Evolutionary conservation across 108 stramenopile genomes (phyloP), one percentile per base, ranked within the genome.

Genomic region (Parmales sp.): DNA sequence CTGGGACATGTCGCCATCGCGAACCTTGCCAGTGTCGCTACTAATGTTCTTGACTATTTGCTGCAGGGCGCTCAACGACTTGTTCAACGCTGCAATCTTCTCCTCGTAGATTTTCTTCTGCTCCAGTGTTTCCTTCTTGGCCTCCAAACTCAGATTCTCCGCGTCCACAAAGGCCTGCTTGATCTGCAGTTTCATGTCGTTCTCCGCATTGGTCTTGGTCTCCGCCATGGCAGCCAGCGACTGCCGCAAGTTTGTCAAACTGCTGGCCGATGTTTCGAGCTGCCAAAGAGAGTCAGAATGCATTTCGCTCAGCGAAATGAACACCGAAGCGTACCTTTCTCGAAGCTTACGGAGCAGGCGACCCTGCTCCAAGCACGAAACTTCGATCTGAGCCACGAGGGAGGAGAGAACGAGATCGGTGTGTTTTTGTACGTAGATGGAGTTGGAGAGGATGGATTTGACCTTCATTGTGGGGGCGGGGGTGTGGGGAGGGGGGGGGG

Each of bases 1-100:
- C 31, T 28, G 31, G 28, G 54, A 60, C 54, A 60, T 60, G 54
- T 60, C 54, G 54, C 54, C 54, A 1, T 34, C 54, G 3, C 54
- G 26, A 34, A 60, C 54, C 25, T 19, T 11, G 31, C 29, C 54
- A 13, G 54, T 60, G 54, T 60, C 54, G 29, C 36, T 16, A 34
- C n/a, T 19, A 28, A 60, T 60, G 8, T 3, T 31, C 31, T 60
- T 60, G 3, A 60, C 54, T 5, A 60, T 28, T 28, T 60, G 29
- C 4, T 60, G 8, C 3, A 60, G 28, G 1, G 54, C 36, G 28
- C 13, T 18, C 16, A 60, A 34, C 1, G 54, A 60, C 54, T 60
- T 60, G 54, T 60, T 60, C 29, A 60, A 34, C 0, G 54, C 20
- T 5, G 26, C 31, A 4, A 60, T 60, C 20, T 60, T 60, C 54